phyloP scores from a whole-genome alignment of 495 filamentous ascomycete genomes.

The Aspergillus affinis region DNA sequence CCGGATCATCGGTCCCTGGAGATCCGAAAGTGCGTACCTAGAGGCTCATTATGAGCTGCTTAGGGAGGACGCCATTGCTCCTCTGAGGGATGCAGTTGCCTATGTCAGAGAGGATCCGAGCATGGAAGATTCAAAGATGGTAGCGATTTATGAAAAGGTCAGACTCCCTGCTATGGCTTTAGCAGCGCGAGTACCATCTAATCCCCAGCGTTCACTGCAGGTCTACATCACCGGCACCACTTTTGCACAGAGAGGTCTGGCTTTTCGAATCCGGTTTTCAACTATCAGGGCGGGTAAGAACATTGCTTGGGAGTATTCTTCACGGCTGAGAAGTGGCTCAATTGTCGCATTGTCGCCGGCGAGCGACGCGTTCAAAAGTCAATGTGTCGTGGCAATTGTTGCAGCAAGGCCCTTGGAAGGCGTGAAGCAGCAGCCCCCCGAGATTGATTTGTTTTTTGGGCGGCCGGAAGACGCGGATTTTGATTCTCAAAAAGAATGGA shows the following conservation, averaged over 20 bases:
- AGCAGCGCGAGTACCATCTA: not conserved
- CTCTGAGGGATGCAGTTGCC: conserved; percentile 58
- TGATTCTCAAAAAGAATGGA: conserved; percentile 67
- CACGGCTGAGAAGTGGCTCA: conserved; percentile 65
- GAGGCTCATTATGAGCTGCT: conserved; percentile 63
- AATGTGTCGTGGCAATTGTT: conserved; percentile 70
- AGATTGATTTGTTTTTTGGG: conserved; percentile 76
- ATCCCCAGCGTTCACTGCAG: conserved; percentile 34
- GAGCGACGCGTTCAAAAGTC: conserved; percentile 60
- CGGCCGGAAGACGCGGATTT: conserved; percentile 58
- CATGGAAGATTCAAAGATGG: conserved; percentile 52
- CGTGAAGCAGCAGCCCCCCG: conserved; percentile 62
- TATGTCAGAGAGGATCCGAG: conserved; percentile 41
- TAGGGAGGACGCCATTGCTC: conserved; percentile 61
- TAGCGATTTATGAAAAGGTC: conserved; percentile 76
- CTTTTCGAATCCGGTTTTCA: conserved; percentile 70
- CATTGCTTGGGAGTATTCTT: conserved; percentile 77
- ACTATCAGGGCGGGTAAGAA: conserved; percentile 61
- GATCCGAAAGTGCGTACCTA: conserved; percentile 55
- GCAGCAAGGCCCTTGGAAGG: conserved; percentile 65
- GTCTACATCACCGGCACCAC: conserved; percentile 65
- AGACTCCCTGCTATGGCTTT: not conserved
- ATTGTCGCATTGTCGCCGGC: conserved; percentile 69
- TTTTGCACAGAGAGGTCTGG: conserved; percentile 61
- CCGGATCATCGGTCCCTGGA: conserved; percentile 42